Percentiles rank a stretch among this genome's conserved stretches.
Evolutionary conservation across 2,329 filamentous ascomycete species (phyloP).

Genomic region (Dactylonectria estremocensis): DNA sequence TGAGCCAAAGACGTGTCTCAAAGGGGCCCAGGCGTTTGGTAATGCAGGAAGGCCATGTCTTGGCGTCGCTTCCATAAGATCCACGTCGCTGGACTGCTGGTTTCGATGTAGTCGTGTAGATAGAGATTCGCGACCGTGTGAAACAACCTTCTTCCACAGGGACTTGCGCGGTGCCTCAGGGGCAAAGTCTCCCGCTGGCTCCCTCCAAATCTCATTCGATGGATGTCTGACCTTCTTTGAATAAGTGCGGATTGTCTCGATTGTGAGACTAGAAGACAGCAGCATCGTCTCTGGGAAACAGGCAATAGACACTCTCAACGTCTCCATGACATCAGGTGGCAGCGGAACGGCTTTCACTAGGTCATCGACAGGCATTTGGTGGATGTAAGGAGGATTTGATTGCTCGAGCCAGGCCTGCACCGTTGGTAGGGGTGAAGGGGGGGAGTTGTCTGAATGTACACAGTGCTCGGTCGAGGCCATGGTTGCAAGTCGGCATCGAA

Average conservation of each 20-base stretch:
- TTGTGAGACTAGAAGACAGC: constrained; percentile 67
- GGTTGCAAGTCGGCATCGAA: constrained; percentile 26
- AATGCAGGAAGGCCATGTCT: constrained; percentile 35
- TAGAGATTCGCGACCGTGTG: constrained; percentile 45
- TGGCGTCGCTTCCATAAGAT: constrained; percentile 26
- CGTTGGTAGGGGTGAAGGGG: constrained; percentile 53
- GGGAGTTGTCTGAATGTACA: constrained; percentile 53
- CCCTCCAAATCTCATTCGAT: constrained; percentile 41
- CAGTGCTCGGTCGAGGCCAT: constrained; percentile 39
- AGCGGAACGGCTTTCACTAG: constrained; percentile 62
- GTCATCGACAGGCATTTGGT: constrained; percentile 53
- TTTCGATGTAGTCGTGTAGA: constrained; percentile 36
- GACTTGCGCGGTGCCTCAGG: constrained; percentile 46
- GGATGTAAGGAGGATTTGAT: constrained; percentile 49
- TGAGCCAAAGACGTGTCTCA: constrained; percentile 67
- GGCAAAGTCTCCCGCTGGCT: constrained; percentile 36
- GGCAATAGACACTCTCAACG: constrained; percentile 66
- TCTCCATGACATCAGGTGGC: constrained; percentile 68
- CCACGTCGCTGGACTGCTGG: constrained; percentile 32
- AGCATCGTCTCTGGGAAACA: constrained; percentile 75
- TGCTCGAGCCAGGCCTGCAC: constrained; percentile 57
- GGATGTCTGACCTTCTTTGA: constrained; percentile 67
- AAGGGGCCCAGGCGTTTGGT: constrained; percentile 58
- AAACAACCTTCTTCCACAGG: constrained; percentile 56
- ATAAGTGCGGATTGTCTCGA: constrained; percentile 72